Evolutionary conservation across 768 basidiomycete genomes (phyloP).

Genomic region (Rhizopogon rudus): DNA sequence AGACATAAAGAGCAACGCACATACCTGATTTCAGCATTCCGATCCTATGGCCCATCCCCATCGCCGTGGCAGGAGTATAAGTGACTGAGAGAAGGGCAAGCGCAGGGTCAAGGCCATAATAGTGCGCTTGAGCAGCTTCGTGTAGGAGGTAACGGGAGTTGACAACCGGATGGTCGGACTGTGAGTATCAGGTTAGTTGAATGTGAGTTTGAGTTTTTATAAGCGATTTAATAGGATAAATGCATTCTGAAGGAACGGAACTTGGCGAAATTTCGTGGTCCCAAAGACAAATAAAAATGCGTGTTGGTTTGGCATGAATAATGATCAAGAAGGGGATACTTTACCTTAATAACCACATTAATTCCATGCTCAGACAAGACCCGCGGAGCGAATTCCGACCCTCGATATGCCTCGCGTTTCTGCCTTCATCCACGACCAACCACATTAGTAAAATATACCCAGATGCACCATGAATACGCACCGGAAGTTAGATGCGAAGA

Average conservation of each 20-base stretch:
- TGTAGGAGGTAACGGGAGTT: constrained; percentile 66
- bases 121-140: constrained; percentile 68
- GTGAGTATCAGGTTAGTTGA: background rate
- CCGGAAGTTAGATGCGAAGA: constrained; percentile 61
- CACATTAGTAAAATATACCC: background rate
- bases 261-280: too few species aligned
- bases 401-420: constrained; percentile 80
- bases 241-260: background rate
- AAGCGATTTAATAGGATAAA: background rate
- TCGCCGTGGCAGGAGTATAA: constrained; percentile 55
- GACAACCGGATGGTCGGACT: constrained; percentile 56
- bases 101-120: constrained; percentile 56
- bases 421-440: constrained; percentile 33
- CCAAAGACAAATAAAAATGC: too few species aligned
- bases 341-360: constrained; percentile 70
- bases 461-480: constrained; percentile 5
- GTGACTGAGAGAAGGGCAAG: constrained; percentile 64
- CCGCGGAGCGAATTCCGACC: constrained; percentile 75
- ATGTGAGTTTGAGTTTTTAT: background rate
- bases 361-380: constrained; percentile 66
- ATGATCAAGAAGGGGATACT: background rate
- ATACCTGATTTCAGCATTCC: constrained; percentile 53
- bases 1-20: background rate
- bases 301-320: background rate
- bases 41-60: constrained; percentile 73